phyloP scores from a whole-genome alignment of 2,329 filamentous ascomycete genomes.

The Epichloe hybrida region DNA sequence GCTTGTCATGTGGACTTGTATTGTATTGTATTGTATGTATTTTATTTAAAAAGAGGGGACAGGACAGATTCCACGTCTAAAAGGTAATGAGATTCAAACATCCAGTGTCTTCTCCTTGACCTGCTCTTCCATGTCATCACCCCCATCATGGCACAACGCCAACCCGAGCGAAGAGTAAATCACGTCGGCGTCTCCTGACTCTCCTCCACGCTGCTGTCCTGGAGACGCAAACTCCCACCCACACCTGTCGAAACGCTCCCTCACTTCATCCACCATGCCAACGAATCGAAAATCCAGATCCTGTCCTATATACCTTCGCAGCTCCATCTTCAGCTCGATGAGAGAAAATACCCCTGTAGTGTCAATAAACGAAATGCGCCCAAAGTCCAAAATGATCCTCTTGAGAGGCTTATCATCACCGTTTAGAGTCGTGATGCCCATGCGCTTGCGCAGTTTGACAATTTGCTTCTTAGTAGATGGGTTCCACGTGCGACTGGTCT shows the following conservation, averaged over 20 bases:
- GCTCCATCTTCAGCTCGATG: conserved; percentile 31
- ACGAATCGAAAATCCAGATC: conserved; percentile 33
- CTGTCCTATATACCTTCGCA: conserved; percentile 34
- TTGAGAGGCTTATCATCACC: conserved; percentile 26
- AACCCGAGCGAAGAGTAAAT: conserved; percentile 10
- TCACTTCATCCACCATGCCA: conserved; percentile 29
- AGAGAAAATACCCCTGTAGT: conserved; percentile 37
- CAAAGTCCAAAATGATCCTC: conserved; percentile 38
- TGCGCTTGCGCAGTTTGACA: conserved; percentile 27
- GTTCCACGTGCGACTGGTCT: conserved; percentile 37
- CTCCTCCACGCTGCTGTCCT: conserved; percentile 12
- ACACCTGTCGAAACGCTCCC: conserved; percentile 23
- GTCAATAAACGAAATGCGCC: conserved; percentile 37
- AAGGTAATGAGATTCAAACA: conserved; percentile 1
- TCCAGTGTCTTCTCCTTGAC: conserved; percentile 10
- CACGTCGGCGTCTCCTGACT: conserved; percentile 6
- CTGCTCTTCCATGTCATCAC: conserved; percentile 2
- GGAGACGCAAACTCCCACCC: conserved; percentile 22
- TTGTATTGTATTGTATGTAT: too few species aligned
- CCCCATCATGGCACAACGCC: conserved; percentile 9
- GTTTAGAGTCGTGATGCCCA: conserved; percentile 19
- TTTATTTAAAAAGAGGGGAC: too few species aligned
- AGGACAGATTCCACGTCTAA: too few species aligned
- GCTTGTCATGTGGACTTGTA: too few species aligned
- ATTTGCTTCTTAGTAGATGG: conserved; percentile 36